Evolutionary conservation across 2,329 filamentous ascomycete species (phyloP).

Genomic region (Colletotrichum liriopes): DNA sequence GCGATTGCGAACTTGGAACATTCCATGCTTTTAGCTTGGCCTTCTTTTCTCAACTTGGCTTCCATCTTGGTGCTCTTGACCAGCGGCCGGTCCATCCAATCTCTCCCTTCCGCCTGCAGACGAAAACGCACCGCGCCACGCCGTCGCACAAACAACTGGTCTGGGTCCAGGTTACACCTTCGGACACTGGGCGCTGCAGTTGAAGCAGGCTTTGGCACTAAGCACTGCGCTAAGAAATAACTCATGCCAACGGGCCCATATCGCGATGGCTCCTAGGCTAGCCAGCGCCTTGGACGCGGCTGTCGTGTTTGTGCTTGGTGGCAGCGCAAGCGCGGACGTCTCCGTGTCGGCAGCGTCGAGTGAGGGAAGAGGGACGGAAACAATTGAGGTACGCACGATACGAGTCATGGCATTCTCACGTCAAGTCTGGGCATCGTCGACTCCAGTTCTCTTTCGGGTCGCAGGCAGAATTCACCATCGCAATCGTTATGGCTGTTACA

Average conservation of each 20-base stretch:
- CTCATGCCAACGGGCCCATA: neutral
- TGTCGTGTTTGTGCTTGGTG: conserved; percentile 1
- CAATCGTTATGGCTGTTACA: neutral
- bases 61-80: neutral
- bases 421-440: conserved; percentile 6
- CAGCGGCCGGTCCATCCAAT: neutral
- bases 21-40: neutral
- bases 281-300: neutral
- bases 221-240: neutral
- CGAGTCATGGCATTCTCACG: conserved; percentile 31
- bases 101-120: neutral
- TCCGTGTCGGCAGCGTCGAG: neutral
- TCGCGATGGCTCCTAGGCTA: neutral
- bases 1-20: conserved; percentile 5
- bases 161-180: neutral
- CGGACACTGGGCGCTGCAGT: neutral
- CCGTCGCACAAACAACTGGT: neutral
- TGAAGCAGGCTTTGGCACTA: neutral
- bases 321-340: neutral
- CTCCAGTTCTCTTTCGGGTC: neutral
- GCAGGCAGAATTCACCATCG: neutral
- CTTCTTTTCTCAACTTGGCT: neutral
- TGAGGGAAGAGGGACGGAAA: neutral
- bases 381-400: conserved; percentile 1
- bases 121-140: neutral